Evolutionary conservation across 176 grass and related monocot genomes (phyloP), one percentile per base, ranked within the genome.

Genomic region (Leersia perrieri): DNA sequence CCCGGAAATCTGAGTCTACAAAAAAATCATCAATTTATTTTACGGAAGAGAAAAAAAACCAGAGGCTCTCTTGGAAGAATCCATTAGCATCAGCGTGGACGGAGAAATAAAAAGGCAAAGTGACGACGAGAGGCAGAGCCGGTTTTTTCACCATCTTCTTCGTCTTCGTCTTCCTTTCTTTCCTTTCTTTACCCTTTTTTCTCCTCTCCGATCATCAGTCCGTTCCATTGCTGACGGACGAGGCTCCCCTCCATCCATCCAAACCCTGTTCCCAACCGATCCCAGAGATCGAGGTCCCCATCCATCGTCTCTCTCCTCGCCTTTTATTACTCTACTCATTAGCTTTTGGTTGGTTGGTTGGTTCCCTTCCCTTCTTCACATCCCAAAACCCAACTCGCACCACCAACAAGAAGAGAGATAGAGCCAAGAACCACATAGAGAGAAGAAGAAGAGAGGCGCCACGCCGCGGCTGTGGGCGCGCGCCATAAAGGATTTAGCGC

Each of bases 311-410:
- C 74, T 33, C 10, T n/a, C 64, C 68, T 58, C 66, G 38, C 81
- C 63, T 88, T 83, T 84, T 74, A 42, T 84, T 80, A 74, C 75
- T 84, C 75, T 70, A 88, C 35, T 74, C 66, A 63, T 55, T 76
- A 15, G 71, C 70, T 87, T 83, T 87, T 84, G 53, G 83, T 69
- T 69, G 69, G 71, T 89, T 89, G 70, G 71, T 77, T 91, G 60
- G 80, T 83, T 84, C 80, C 75, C 86, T 83, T 84, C 80, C 75
- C 86, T 60, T 66, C 67, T 75, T 68, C 70, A 60, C 57, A 76
- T n/a, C 53, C 80, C 61, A 40, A 33, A 82, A 45, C 75, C 76
- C 87, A 76, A 83, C 45, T 67, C 3, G 66, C n/a, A n/a, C 41
- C 27, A 39, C 66, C 42, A 68, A 71, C 23, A 3, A 13, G 32